These are phyloP conservation scores for Aristolochia californica DNA, from an alignment of 164 flowering plant genomes.

Conservation along the genomic window DNA sequence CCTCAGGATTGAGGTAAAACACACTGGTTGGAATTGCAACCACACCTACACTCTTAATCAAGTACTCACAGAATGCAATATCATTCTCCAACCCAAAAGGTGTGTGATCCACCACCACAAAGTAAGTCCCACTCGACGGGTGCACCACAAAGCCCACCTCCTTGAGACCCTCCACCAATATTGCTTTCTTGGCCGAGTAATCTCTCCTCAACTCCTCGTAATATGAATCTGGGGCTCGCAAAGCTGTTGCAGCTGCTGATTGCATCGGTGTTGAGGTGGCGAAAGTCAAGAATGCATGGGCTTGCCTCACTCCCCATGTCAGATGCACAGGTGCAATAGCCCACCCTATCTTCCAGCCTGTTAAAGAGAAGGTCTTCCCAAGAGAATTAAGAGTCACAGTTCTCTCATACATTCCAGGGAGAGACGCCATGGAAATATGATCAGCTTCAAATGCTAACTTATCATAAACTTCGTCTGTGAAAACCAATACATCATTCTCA, in stretches of 20 bases:
- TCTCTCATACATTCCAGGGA: constrained; percentile 93
- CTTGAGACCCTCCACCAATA: constrained; percentile 75
- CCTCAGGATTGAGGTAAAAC: constrained; percentile 84
- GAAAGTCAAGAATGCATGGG: constrained; percentile 85
- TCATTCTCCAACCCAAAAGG: constrained; percentile 79
- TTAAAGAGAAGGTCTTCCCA: constrained; percentile 91
- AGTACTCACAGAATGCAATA: constrained; percentile 80
- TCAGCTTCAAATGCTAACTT: constrained; percentile 91
- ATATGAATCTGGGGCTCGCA: constrained; percentile 70
- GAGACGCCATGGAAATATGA: constrained; percentile 89
- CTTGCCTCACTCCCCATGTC: constrained; percentile 90
- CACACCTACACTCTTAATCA: constrained; percentile 90
- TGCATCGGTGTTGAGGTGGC: constrained; percentile 94
- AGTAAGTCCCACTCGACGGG: constrained; percentile 94
- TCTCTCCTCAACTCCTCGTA: constrained; percentile 72
- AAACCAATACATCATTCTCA: constrained; percentile 77
- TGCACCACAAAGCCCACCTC: constrained; percentile 71
- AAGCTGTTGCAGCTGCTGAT: constrained; percentile 67
- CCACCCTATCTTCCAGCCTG: constrained; percentile 99
- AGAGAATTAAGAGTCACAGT: constrained; percentile 93
- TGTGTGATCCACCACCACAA: constrained; percentile 89
- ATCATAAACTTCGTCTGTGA: constrained; percentile 91
- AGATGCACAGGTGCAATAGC: constrained; percentile 92
- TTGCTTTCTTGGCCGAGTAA: constrained; percentile 66
- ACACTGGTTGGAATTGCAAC: constrained; percentile 96